phyloP scores from a whole-genome alignment of 768 basidiomycete genomes.

The Tricholoma terreum region DNA sequence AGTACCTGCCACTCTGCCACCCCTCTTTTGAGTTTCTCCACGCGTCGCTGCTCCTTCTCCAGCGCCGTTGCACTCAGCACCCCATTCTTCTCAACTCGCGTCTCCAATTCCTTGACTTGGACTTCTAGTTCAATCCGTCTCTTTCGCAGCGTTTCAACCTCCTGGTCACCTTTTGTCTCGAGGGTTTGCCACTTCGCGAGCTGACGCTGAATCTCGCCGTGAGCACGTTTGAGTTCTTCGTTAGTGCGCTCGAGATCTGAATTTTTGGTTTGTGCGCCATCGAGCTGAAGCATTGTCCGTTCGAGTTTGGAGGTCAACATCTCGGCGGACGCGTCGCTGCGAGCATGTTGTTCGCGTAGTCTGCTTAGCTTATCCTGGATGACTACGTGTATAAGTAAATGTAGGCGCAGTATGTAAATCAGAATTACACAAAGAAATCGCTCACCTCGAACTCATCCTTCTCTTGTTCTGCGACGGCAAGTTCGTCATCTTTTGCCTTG shows the following conservation, averaged over 20 bases:
- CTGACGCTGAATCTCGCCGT: slow-evolving; percentile 56
- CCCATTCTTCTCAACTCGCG: slow-evolving; percentile 31
- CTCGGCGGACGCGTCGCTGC: slow-evolving; percentile 44
- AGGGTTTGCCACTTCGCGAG: slow-evolving; percentile 66
- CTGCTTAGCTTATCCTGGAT: slow-evolving; percentile 34
- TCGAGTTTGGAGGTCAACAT: slow-evolving; percentile 51
- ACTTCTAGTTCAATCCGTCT: slow-evolving; percentile 55
- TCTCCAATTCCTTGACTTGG: slow-evolving; percentile 46
- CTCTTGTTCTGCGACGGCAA: slow-evolving; percentile 38
- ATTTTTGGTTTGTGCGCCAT: slow-evolving; percentile 50
- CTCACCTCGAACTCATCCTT: slow-evolving; percentile 47
- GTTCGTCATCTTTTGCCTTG: slow-evolving; percentile 37
- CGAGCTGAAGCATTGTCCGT: slow-evolving; percentile 54
- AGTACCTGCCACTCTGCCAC: slow-evolving; percentile 46
- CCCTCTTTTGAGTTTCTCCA: slow-evolving; percentile 40
- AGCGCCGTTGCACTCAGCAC: slow-evolving; percentile 33
- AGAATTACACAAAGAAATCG: neutral
- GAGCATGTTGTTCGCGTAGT: slow-evolving; percentile 50
- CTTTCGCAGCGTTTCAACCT: slow-evolving; percentile 53
- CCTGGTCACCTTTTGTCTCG: slow-evolving; percentile 61
- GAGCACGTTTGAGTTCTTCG: slow-evolving; percentile 56
- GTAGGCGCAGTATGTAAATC: neutral
- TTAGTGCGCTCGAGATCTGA: slow-evolving; percentile 54
- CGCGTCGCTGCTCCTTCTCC: slow-evolving; percentile 41
- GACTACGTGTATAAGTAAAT: slow-evolving; percentile 6